Evolutionary conservation across 2,329 filamentous ascomycete genomes (phyloP), one percentile per base, ranked within the genome.

Genomic region (Lachnum nothofagi): DNA sequence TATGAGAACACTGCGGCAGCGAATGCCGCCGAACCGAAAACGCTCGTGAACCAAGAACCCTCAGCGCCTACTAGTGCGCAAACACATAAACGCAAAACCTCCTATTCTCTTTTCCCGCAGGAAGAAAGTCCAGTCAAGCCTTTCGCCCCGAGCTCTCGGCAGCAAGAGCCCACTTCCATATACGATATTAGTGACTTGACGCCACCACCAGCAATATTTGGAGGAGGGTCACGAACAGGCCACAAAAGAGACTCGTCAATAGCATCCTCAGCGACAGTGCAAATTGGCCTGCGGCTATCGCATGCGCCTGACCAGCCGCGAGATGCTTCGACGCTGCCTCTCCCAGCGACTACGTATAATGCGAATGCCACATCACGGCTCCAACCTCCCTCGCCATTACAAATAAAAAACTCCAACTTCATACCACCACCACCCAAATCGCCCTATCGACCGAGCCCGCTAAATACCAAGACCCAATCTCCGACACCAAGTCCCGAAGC

Each of bases 251-350:
- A 80, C 50, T 82, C 80, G 4, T 88, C 83, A 1, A 71, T 81
- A 35, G 73, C 72, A 14, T 86, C 83, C 38, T 79, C 79, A 8
- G 82, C 82, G 20, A 87, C 83, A 0, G 83, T 88, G 9, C 83
- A 86, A 61, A 87, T 88, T 44, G 84, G 83, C 1, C 71, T 88
- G 14, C 77, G 84, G 9, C 72, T 88, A 47, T 87, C 83, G 75
- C 46, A 73, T 77, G 25, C 63, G 44, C 52, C 65, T 49, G 42
- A 64, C 14, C 41, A 49, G 17, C 46, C 55, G 14, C 41, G 47
- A 44, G 49, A 53, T 29, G 22, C 51, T 1, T 40, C 49, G 2
- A 35, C 29, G 5, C 44, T 56, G 7, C 51, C 65, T 58, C 38
- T 61, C 16, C 53, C 65, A 59, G 39, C 42, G 58, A 69, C 53